These are phyloP conservation scores for Colletotrichum godetiae DNA, from an alignment of 2,329 filamentous ascomycete genomes.

Conservation along the genomic window DNA sequence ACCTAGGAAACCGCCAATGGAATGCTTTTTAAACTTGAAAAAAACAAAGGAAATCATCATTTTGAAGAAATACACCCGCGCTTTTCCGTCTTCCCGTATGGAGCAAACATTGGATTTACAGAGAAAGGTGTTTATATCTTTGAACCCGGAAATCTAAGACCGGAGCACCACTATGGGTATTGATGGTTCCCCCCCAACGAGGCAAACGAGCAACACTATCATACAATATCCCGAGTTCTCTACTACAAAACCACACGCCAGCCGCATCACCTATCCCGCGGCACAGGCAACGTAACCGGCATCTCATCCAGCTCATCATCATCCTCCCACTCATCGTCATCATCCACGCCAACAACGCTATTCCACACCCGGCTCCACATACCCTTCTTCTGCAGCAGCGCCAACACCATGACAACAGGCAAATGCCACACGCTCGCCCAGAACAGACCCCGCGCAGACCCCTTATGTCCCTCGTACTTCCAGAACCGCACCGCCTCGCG, in stretches of 20 bases:
- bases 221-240: constrained; percentile 17
- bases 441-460: constrained; percentile 86
- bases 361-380: constrained; percentile 87
- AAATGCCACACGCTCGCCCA: constrained; percentile 99
- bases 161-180: background rate
- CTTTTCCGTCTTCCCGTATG: background rate
- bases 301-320: constrained; percentile 68
- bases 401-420: constrained; percentile 88
- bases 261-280: constrained; percentile 8
- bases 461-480: constrained; percentile 79
- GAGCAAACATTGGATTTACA: background rate
- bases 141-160: constrained; percentile 7
- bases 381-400: constrained; percentile 93
- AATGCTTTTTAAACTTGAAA: background rate
- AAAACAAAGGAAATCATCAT: background rate
- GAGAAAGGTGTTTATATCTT: background rate
- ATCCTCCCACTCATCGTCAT: constrained; percentile 59
- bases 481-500: constrained; percentile 86
- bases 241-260: background rate
- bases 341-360: constrained; percentile 69
- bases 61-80: background rate
- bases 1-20: background rate
- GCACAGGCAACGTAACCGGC: constrained; percentile 34
- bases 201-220: constrained; percentile 21
- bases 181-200: background rate